These are phyloP conservation scores for Borovskyia barvae DNA, from an alignment of 208 protist genomes.

Conservation along the genomic window DNA sequence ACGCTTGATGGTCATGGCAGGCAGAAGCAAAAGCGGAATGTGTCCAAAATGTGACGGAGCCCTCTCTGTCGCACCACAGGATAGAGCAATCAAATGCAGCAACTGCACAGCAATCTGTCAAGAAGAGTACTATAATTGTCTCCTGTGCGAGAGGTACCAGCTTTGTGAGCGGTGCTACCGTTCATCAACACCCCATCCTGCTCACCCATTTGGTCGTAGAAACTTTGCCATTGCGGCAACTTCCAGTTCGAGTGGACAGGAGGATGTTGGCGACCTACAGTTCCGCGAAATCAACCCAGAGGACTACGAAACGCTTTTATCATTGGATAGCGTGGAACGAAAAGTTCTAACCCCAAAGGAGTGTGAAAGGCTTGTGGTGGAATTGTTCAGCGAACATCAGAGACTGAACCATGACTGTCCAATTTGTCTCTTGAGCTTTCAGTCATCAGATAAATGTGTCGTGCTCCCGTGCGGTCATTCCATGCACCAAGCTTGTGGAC, in stretches of 20 bases:
- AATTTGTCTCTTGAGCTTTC: slow-evolving; percentile 62
- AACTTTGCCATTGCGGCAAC: neutral
- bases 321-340: slow-evolving; percentile 36
- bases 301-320: slow-evolving; percentile 71
- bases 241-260: neutral
- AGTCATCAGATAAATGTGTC: slow-evolving; percentile 31
- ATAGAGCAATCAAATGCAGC: neutral
- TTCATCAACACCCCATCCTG: slow-evolving; percentile 26
- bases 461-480: slow-evolving; percentile 69
- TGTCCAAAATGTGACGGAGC: neutral
- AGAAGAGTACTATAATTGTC: slow-evolving; percentile 36
- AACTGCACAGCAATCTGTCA: slow-evolving; percentile 13
- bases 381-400: neutral
- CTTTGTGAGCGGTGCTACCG: slow-evolving; percentile 47
- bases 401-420: slow-evolving; percentile 35
- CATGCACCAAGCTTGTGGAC: slow-evolving; percentile 63
- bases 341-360: slow-evolving; percentile 21
- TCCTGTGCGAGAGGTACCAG: slow-evolving; percentile 44
- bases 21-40: neutral
- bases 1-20: too few species aligned
- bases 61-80: neutral
- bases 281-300: slow-evolving; percentile 77
- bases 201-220: slow-evolving; percentile 39
- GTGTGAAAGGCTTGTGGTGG: slow-evolving; percentile 20
- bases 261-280: slow-evolving; percentile 37